Evolutionary conservation across 441 rosid species (phyloP), one percentile per base, ranked within the genome.

Genomic region (Pelargonium australe): DNA sequence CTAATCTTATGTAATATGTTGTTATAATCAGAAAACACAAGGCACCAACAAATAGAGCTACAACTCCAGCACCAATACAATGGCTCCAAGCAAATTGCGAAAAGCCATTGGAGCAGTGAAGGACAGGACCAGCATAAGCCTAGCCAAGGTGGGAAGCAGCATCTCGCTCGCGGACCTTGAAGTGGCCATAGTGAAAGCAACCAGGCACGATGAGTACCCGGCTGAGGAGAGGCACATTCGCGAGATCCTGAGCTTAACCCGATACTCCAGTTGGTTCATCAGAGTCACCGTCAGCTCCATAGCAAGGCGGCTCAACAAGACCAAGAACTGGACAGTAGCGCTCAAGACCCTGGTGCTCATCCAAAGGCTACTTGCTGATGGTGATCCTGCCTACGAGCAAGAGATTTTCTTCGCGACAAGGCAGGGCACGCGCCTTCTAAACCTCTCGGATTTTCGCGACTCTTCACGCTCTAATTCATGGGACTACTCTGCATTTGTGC

Each of bases 361-460:
- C 75, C 97, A 94, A 14, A 76, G 93, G 1, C 74, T 94, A n/a
- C 75, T 91, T 0, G 68, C 77, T 0, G 92, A 88, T 16, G 97
- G 98, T 0, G 97, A 89, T 68, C 86, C 84, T 0, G 84, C 87
- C 0, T 91, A 86, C 17, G 92, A 89, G 78, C 93, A 94, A 67
- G 96, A 94, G 89, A 85, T 94, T 12, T 89, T 91, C 84, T 89
- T 94, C 28, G 86, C 96, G 0, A 94, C 98, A 0, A 79, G 96
- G 66, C 83, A 89, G 0, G 98, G 98, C 19, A 91, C 96, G 1
- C 83, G 96, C 4, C 75, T 94, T 19, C 89, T 94, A 17, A 88
- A 91, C 81, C 73, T 94, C 89, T 87, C 91, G 0, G 97, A 94
- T 76, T 94, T 94, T 28, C 78, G 87, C 0, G 97, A 94, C 55